Evolutionary conservation across 2,329 filamentous ascomycete genomes (phyloP).

Genomic region (Fusarium camptoceras): DNA sequence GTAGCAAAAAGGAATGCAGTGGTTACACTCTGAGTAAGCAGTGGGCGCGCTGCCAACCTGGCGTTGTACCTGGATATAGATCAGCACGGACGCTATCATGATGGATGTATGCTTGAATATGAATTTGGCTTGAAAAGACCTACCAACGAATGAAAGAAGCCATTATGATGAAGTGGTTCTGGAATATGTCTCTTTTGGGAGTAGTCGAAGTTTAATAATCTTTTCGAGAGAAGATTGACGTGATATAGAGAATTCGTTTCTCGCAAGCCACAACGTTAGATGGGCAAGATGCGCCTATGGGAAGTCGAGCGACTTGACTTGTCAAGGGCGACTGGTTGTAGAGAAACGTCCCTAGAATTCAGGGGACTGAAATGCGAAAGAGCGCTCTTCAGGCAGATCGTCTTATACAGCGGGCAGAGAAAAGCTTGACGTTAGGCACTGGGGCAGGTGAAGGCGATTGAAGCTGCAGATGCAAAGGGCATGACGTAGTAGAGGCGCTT

Average conservation of each 20-base stretch:
- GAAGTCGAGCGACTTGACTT: constrained; percentile 10
- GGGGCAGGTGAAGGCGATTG: not conserved
- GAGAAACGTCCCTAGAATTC: constrained; percentile 14
- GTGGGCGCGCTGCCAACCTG: constrained; percentile 80
- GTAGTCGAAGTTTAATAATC: constrained; percentile 29
- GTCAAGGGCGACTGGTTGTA: not conserved
- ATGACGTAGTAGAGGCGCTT: constrained; percentile 36
- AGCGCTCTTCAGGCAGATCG: not conserved
- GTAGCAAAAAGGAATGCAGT: constrained; percentile 93
- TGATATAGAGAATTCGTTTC: constrained; percentile 15
- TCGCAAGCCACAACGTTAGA: constrained; percentile 38
- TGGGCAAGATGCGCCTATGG: constrained; percentile 23
- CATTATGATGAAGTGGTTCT: constrained; percentile 34
- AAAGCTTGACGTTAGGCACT: not conserved
- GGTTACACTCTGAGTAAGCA: constrained; percentile 91
- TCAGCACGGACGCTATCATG: constrained; percentile 25
- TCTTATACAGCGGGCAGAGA: not conserved
- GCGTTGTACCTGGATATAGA: constrained; percentile 79
- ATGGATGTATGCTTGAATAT: not conserved
- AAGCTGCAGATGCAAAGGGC: constrained; percentile 26
- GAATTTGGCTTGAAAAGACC: constrained; percentile 16
- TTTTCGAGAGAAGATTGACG: constrained; percentile 10
- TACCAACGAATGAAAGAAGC: constrained; percentile 51
- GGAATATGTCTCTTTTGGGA: not conserved
- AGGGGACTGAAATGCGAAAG: constrained; percentile 4